Evolutionary conservation across 257 asterid species (phyloP), one percentile per base, ranked within the genome.

Genomic region (Scutellaria baicalensis): DNA sequence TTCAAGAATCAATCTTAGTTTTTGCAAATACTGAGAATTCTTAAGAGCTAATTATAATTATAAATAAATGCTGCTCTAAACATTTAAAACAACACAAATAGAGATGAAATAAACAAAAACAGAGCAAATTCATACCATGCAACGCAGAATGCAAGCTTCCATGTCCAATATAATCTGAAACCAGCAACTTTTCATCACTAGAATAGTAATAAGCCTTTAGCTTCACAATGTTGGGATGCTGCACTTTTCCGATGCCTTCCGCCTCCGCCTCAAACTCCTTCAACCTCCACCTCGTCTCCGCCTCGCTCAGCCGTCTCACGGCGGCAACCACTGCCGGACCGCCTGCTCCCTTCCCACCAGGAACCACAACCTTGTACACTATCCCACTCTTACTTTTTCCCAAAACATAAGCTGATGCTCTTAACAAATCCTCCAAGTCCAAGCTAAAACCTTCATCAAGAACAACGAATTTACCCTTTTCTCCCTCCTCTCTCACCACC

Each of bases 391-490:
- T 82, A 69, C 93, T 84, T 68, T 91, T 91, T 12, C 97, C 96
- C n/a, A 89, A 85, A 14, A 89, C 96, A 77, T 89, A 87, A 56
- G 97, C 97, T 3, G 97, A 91, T 38, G 97, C 93, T 83, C 96
- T 85, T 71, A 91, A 74, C 78, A 91, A 80, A 87, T 91, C 97
- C 76, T 91, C 97, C 38, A 91, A 66, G 27, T 86, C 97, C 85
- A 91, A 69, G 27, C 74, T 75, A 64, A 91, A 84, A 48, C 89
- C 85, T 47, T 85, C 96, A 72, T 91, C 96, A 3, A 91, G 13
- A 18, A 79, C 83, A 16, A 83, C 88, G 43, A 84, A 89, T 77
- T 80, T 87, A 69, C 96, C 88, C 80, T 84, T 84, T 57, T 83
- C 84, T 69, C 83, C 88, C 76, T 85, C 92, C 62, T 76, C 93